Percentiles rank a stretch among this genome's conserved stretches.
phyloP scores from a whole-genome alignment of 805 yeast genomes.

The Cephaloascus fragrans region DNA sequence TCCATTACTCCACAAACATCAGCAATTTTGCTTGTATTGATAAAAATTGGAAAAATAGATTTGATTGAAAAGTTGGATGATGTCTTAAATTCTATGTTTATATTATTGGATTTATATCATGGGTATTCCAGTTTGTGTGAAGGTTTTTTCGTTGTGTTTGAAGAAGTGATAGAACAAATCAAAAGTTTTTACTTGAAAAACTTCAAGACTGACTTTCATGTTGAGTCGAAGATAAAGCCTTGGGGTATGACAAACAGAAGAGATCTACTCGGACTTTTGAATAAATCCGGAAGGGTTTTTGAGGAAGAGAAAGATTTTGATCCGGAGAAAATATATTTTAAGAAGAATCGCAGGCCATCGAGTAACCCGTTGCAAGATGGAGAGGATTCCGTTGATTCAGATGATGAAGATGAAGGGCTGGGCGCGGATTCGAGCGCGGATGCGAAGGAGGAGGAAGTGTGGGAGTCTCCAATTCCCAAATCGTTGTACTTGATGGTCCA shows the following conservation, averaged over 20 bases:
- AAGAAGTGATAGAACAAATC: conserved; percentile 44
- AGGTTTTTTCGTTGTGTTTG: conserved; percentile 66
- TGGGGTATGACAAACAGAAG: conserved; percentile 48
- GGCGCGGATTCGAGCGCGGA: conserved; percentile 4
- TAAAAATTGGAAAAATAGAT: conserved; percentile 60
- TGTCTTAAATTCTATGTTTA: conserved; percentile 63
- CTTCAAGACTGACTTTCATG: conserved; percentile 13
- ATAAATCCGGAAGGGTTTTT: conserved; percentile 13
- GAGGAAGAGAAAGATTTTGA: conserved; percentile 23
- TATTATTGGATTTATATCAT: conserved; percentile 74
- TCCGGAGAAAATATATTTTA: conserved; percentile 9
- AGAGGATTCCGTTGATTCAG: conserved; percentile 9
- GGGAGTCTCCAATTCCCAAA: conserved; percentile 64
- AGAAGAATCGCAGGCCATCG: background rate
- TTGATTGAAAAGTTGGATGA: conserved; percentile 63
- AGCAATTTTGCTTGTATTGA: conserved; percentile 57
- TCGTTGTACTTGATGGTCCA: conserved; percentile 48
- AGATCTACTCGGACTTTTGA: conserved; percentile 33
- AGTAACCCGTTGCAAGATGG: conserved; percentile 6
- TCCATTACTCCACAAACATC: conserved; percentile 67
- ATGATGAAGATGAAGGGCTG: conserved; percentile 21
- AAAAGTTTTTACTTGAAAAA: conserved; percentile 20
- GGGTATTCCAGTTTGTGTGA: conserved; percentile 67
- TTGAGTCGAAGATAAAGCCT: conserved; percentile 27
- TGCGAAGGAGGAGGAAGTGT: conserved; percentile 16